Percentiles rank a stretch among this genome's conserved stretches.
Conservation (phyloP, 2,329 filamentous ascomycete genomes). For the Cryphonectria parasitica region DNA sequence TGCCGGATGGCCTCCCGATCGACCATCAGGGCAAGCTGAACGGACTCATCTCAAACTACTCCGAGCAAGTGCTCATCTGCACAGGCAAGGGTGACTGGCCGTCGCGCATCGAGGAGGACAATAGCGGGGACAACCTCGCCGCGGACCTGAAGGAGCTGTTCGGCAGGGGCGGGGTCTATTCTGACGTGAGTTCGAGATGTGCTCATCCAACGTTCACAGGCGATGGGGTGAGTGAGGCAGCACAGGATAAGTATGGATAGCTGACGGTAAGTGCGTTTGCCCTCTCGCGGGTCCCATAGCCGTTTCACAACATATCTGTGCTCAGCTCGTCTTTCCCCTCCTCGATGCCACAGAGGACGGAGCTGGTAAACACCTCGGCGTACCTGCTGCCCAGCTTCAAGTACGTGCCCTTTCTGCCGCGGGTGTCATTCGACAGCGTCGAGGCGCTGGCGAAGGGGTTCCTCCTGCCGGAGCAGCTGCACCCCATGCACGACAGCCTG, state of each 20-base stretch:
- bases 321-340: constrained; percentile 76
- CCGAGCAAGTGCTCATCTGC: constrained; percentile 81
- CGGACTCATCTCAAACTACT: constrained; percentile 77
- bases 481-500: constrained; percentile 63
- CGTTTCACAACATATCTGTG: constrained; percentile 79
- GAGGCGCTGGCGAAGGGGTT: constrained; percentile 66
- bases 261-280: constrained; percentile 40
- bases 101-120: constrained; percentile 83
- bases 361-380: constrained; percentile 63
- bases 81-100: constrained; percentile 82
- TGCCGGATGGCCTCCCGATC: constrained; percentile 72
- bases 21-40: constrained; percentile 72
- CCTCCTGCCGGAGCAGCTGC: constrained; percentile 65
- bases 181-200: constrained; percentile 58
- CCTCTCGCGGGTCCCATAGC: constrained; percentile 56
- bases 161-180: constrained; percentile 67
- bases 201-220: constrained; percentile 8
- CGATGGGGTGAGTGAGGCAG: constrained; percentile 7
- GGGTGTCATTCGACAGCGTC: constrained; percentile 59
- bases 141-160: constrained; percentile 73
- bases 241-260: constrained; percentile 20
- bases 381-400: constrained; percentile 84
- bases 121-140: constrained; percentile 66
- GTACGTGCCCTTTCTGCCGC: constrained; percentile 73
- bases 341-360: constrained; percentile 48